These are phyloP conservation scores for Colletotrichum tropicicola DNA, from an alignment of 2,329 filamentous ascomycete species.

Conservation along the genomic window DNA sequence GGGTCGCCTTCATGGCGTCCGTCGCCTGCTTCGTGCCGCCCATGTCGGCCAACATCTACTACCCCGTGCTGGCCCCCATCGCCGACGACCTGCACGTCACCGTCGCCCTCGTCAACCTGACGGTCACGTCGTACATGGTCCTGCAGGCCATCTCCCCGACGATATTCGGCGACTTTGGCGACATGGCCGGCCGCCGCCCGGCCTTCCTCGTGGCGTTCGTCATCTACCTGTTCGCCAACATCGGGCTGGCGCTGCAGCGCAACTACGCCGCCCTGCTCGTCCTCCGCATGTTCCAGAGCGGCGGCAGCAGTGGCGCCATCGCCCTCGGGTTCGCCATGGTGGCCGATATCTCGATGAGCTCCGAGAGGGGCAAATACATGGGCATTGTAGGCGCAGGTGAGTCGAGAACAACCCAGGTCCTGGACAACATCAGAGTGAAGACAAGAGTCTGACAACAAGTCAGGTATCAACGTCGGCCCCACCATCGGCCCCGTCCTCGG, in stretches of 20 bases:
- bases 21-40: conserved; percentile 64
- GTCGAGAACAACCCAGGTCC: too few relatives aligned
- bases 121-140: conserved; percentile 70
- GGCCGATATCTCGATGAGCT: conserved; percentile 74
- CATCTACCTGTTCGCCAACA: conserved; percentile 67
- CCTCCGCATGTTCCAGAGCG: conserved; percentile 69
- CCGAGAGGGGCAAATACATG: conserved; percentile 78
- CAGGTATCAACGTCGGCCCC: conserved; percentile 61
- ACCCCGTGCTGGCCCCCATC: conserved; percentile 51
- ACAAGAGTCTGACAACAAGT: background rate
- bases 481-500: conserved; percentile 69
- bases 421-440: too few relatives aligned
- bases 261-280: conserved; percentile 67
- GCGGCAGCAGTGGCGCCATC: conserved; percentile 74
- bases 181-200: conserved; percentile 68
- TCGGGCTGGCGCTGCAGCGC: conserved; percentile 66
- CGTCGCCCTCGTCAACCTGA: conserved; percentile 54
- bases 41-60: conserved; percentile 68
- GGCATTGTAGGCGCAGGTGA: conserved; percentile 66
- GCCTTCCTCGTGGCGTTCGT: conserved; percentile 66
- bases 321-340: conserved; percentile 77
- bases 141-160: conserved; percentile 70
- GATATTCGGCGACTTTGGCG: conserved; percentile 69
- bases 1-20: conserved; percentile 62
- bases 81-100: conserved; percentile 49